A percentile compares a stretch with the other conserved stretches of the same genome.
These are phyloP conservation scores for Discostella stelligeroides DNA, from an alignment of 108 stramenopile species.

Conservation along the genomic window DNA sequence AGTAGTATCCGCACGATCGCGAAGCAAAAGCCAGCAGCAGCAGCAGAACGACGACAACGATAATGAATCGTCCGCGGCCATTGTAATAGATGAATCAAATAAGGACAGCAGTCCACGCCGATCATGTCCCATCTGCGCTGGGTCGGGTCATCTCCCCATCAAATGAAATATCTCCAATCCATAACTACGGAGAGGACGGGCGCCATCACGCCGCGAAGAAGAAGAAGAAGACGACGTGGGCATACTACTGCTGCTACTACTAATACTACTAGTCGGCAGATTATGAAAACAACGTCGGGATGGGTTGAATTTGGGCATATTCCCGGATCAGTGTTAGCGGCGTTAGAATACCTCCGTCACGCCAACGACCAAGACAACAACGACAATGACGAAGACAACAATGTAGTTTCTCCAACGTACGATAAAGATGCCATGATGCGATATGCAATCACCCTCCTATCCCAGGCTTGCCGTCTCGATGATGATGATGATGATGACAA, in stretches of 20 bases:
- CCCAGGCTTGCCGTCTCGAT: constrained; percentile 25
- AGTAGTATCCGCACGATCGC: too few species aligned
- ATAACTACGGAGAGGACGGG: constrained; percentile 6
- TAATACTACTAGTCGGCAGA: constrained; percentile 23
- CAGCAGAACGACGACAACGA: constrained; percentile 1
- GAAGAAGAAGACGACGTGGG: constrained; percentile 4
- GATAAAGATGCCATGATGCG: neutral
- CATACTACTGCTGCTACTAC: too few species aligned
- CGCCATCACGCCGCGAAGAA: constrained; percentile 18
- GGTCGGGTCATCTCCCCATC: constrained; percentile 40
- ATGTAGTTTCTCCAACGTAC: neutral
- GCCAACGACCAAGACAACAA: neutral
- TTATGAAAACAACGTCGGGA: constrained; percentile 23
- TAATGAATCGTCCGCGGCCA: too few species aligned
- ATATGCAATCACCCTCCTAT: constrained; percentile 22
- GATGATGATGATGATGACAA: constrained; percentile 20
- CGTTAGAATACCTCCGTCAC: neutral
- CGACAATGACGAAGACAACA: neutral
- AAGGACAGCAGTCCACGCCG: too few species aligned
- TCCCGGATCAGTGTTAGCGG: constrained; percentile 24
- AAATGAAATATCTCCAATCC: constrained; percentile 34
- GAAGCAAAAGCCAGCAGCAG: constrained; percentile 14
- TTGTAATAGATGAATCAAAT: too few species aligned
- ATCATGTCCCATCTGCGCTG: constrained; percentile 53
- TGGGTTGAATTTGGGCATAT: constrained; percentile 44